Evolutionary conservation across 129 eudicot species (phyloP), one percentile per base, ranked within the genome.

Genomic region (Cynara cardunculus): DNA sequence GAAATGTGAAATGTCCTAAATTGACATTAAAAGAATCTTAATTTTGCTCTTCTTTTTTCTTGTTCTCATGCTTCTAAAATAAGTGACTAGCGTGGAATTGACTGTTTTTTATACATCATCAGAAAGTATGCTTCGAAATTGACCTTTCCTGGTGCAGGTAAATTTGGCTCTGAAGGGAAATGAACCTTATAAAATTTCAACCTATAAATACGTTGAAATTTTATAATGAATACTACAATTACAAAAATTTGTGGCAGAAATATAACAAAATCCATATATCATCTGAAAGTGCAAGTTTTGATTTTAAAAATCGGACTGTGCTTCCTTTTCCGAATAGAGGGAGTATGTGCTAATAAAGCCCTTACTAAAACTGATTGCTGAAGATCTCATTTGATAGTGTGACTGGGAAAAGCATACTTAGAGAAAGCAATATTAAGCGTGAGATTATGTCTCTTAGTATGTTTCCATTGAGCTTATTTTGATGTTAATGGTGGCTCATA

Each of bases 391-490:
- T 25, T 39, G 25, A 18, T 66, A 69, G 24, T 78, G 74, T 41
- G 74, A 66, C 81, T 32, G 25, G 25, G 26, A 34, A 32, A 71
- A 32, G 26, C 26, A 8, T 32, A 31, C 46, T 0, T 41, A 1
- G 65, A 39, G 25, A 78, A 78, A 66, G 19, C 74, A 25, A 24
- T 71, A 32, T 44, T 32, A 61, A 75, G 62, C 21, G 27, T 75
- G 69, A 56, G 77, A 44, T 26, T 49, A 32, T 34, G 75, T 74
- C 28, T 65, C 28, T 66, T 21, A 2, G 28, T 41, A 27, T 14
- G 13, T 37, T 56, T 71, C 27, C 22, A 46, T 71, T 61, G 30
- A 75, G 75, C 70, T 86, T 49, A 76, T 71, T 26, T 71, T 69
- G 62, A 26, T 70, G 46, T 9, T 24, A 70, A 26, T 78, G 32